A percentile compares a stretch with the other conserved stretches of the same genome.
phyloP scores from a whole-genome alignment of 495 filamentous ascomycete genomes.

The Talaromyces borbonicus region DNA sequence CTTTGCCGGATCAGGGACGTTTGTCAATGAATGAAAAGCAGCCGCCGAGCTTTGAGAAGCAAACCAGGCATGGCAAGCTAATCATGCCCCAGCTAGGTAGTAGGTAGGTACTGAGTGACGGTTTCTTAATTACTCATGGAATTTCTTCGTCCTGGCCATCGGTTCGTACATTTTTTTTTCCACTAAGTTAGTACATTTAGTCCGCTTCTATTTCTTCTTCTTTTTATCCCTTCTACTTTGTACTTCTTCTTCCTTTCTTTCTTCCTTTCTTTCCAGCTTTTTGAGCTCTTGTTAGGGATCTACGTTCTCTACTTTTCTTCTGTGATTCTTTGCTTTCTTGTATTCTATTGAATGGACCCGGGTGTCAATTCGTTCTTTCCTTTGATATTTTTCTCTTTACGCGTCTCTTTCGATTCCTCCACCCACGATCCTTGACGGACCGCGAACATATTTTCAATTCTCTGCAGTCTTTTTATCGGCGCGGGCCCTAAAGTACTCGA shows the following conservation, averaged over 20 bases:
- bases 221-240: background rate
- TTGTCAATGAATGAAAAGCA: too few species aligned
- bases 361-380: slow-evolving; percentile 2
- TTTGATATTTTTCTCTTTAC: background rate
- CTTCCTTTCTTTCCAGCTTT: background rate
- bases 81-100: background rate
- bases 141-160: background rate
- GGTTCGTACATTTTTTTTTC: too few species aligned
- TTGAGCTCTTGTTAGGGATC: background rate
- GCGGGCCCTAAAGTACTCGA: too few species aligned
- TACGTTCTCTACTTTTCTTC: background rate
- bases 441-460: background rate
- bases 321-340: background rate
- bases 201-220: too few species aligned
- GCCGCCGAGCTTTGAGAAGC: background rate
- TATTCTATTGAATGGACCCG: slow-evolving; percentile 3
- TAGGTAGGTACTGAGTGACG: background rate
- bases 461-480: background rate
- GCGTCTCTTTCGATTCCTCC: background rate
- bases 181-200: too few species aligned
- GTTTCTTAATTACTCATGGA: background rate
- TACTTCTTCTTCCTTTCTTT: background rate
- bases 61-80: background rate
- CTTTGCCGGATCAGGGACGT: background rate
- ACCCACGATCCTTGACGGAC: background rate